Percentiles rank a stretch among this genome's conserved stretches.
Conservation (phyloP, 73 alveolate genomes). For the Symbiodinium natans region DNA sequence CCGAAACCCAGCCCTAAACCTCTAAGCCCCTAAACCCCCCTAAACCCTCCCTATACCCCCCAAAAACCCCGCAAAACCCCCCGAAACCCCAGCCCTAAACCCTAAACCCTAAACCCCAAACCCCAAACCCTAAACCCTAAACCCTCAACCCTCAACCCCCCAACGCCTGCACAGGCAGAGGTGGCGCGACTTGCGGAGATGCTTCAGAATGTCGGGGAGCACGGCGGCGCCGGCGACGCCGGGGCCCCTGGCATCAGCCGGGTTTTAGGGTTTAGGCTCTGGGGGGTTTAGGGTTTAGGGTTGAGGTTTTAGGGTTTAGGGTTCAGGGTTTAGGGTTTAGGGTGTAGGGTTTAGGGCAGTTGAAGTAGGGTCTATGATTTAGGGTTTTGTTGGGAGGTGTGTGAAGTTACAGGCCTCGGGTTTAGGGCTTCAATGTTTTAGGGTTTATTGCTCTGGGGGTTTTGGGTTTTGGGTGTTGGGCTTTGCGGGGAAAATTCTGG, state of each 20-base stretch:
- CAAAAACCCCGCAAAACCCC: too few relatives aligned
- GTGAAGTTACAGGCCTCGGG: neutral
- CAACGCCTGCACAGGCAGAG: neutral
- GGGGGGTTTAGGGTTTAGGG: too few relatives aligned
- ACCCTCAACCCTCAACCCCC: neutral
- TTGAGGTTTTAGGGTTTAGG: too few relatives aligned
- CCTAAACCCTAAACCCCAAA: neutral
- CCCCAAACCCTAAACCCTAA: neutral
- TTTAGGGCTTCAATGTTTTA: neutral
- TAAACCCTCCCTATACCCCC: neutral
- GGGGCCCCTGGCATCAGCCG: neutral
- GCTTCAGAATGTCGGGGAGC: slow-evolving; percentile 52
- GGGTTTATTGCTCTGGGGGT: too few relatives aligned
- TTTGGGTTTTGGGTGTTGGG: neutral
- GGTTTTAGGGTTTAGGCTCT: too few relatives aligned
- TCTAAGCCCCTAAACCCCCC: neutral
- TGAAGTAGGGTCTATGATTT: too few relatives aligned
- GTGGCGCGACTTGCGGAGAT: slow-evolving; percentile 76
- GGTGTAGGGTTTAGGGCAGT: too few relatives aligned
- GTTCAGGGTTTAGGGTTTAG: too few relatives aligned
- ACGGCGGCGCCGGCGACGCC: slow-evolving; percentile 84
- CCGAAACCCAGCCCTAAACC: too few relatives aligned
- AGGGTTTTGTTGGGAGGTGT: neutral
- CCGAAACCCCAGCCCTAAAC: neutral
- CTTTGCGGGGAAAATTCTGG: too few relatives aligned